phyloP scores from a whole-genome alignment of 768 basidiomycete species.

The Favolaschia claudopus region DNA sequence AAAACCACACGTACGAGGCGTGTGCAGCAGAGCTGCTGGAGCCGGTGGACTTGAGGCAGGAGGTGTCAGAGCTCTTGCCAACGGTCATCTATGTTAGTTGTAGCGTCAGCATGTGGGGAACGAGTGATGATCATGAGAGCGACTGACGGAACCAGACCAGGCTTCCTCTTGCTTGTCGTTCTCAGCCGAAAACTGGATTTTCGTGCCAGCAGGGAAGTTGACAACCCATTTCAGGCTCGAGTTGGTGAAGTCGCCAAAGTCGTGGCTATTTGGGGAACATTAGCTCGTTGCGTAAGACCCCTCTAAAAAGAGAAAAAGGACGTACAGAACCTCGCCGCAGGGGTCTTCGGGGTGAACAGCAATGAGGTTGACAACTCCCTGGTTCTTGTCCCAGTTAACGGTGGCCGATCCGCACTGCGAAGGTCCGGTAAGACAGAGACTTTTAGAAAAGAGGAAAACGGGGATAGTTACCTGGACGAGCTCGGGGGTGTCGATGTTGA shows the following conservation, averaged over 20 bases:
- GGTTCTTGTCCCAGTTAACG: conserved; percentile 59
- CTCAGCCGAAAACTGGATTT: conserved; percentile 59
- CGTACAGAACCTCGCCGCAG: conserved; percentile 71
- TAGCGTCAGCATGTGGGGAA: conserved; percentile 3
- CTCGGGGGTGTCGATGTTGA: conserved; percentile 59
- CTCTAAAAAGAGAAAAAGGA: conserved; percentile 12
- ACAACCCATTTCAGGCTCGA: conserved; percentile 54
- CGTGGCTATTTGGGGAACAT: conserved; percentile 48
- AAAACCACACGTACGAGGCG: conserved; percentile 10
- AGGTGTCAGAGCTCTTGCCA: conserved; percentile 42
- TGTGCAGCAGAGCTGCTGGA: not conserved
- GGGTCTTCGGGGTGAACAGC: conserved; percentile 58
- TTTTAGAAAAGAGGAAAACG: not conserved
- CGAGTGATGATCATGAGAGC: conserved; percentile 7
- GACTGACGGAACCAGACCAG: conserved; percentile 69
- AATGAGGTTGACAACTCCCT: conserved; percentile 65
- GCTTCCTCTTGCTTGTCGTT: conserved; percentile 65
- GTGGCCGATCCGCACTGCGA: conserved; percentile 59
- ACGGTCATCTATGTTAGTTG: conserved; percentile 46
- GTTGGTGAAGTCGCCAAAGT: conserved; percentile 63
- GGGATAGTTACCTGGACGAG: conserved; percentile 59
- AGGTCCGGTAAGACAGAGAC: not conserved
- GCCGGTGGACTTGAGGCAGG: conserved; percentile 41
- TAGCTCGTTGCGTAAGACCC: not conserved
- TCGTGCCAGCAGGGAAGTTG: conserved; percentile 54